Evolutionary conservation across 306 rosid species (phyloP), one percentile per base, ranked within the genome.

Genomic region (Cicer bijugum): DNA sequence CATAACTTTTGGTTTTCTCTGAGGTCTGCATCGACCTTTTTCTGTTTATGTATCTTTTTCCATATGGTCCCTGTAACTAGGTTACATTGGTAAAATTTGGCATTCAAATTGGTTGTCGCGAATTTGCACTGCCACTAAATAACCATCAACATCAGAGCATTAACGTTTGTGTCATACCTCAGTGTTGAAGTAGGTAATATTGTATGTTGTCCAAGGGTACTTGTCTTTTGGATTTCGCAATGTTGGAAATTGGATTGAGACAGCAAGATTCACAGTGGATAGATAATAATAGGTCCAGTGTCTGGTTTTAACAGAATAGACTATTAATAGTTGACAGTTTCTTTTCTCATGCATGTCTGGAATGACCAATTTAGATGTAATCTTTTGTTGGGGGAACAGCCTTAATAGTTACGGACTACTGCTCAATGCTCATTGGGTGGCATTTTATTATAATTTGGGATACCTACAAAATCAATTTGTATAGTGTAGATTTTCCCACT

Each of bases 71-170:
- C 39, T 76, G 0, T 16, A 44, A 1, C 10, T 47, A 47, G 9
- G 62, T 46, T 59, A 47, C 63, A 57, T 46, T 20, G 64, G 43
- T 45, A 44, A 57, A 11, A 43, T 76, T 55, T 76, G 59, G 59
- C 20, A 51, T 15, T 37, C 65, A 12, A 64, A 44, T 51, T 64
- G 37, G 20, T 74, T 46, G 43, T 66, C 12, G 10, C 12, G 8
- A 19, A 58, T 38, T 38, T 12, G 53, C 40, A 35, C 50, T 68
- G 60, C 59, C 47, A 44, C 14, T 5, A 10, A 56, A 43, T 61
- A 17, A 45, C 38, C 23, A 23, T 75, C 57, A 40, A 42, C 23
- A 10, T 12, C 45, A 40, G n/a, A 75, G 45, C 8, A 4, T 9
- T 20, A 9, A 40, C 35, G 8, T 43, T 52, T 40, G 55, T 45